Conservation (phyloP, 1,284 basidiomycete species). For the Amylostereum chailletii region DNA sequence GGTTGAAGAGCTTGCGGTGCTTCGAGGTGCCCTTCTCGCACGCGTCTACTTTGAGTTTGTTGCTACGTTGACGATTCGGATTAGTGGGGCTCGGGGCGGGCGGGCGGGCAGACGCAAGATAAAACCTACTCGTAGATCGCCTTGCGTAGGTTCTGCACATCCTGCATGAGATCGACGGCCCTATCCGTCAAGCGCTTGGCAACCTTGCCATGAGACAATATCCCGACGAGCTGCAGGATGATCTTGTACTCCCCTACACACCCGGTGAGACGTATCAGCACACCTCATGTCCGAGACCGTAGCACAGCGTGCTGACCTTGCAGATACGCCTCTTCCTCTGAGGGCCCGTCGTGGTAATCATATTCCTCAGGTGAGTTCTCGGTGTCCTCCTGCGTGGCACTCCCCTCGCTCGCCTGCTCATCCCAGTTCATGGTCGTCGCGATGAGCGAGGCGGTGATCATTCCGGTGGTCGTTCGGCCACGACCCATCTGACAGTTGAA, state of each 20-base stretch:
- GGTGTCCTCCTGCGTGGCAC: slow-evolving; percentile 4
- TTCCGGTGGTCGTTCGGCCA: slow-evolving; percentile 85
- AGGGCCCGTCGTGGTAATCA: slow-evolving; percentile 67
- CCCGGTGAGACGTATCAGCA: background rate
- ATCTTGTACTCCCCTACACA: slow-evolving; percentile 91
- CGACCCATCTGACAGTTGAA: slow-evolving; percentile 87
- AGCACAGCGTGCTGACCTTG: slow-evolving; percentile 51
- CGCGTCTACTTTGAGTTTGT: slow-evolving; percentile 85
- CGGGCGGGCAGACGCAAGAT: background rate
- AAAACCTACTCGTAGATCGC: slow-evolving; percentile 79
- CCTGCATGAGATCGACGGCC: slow-evolving; percentile 86
- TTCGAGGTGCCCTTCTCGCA: slow-evolving; percentile 74
- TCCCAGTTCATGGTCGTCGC: slow-evolving; percentile 67
- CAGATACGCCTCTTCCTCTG: slow-evolving; percentile 80
- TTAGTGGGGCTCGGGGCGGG: background rate
- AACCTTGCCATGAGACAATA: slow-evolving; percentile 80
- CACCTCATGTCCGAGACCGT: background rate
- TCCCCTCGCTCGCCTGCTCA: slow-evolving; percentile 23
- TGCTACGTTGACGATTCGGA: slow-evolving; percentile 36
- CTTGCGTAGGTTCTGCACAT: slow-evolving; percentile 89
- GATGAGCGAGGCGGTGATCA: slow-evolving; percentile 85
- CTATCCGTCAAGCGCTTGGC: slow-evolving; percentile 92
- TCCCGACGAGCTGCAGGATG: slow-evolving; percentile 89
- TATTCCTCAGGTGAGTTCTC: slow-evolving; percentile 36
- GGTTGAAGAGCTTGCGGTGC: slow-evolving; percentile 61